Conservation (phyloP, 257 asterid genomes). For the Mitragyna speciosa region DNA sequence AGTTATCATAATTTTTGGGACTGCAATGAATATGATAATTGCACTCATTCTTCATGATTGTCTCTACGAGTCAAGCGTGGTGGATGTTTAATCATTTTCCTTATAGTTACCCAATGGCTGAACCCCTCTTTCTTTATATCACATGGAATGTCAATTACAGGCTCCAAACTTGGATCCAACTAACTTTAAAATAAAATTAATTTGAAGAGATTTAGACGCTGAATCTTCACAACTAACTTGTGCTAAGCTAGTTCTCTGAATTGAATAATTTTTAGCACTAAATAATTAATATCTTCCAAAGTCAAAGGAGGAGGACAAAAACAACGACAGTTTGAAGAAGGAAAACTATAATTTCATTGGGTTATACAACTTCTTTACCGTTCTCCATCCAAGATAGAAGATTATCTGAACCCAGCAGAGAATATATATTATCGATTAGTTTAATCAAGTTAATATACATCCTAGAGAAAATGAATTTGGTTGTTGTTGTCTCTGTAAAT, state of each 20-base stretch:
- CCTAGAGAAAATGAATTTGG: neutral
- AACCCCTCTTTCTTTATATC: neutral
- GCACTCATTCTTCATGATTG: neutral
- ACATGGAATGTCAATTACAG: neutral
- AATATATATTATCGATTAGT: conserved; percentile 8
- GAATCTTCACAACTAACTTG: neutral
- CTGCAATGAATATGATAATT: neutral
- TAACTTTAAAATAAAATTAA: neutral
- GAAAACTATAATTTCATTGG: neutral
- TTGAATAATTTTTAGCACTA: neutral
- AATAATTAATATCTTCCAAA: neutral
- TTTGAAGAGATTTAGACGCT: neutral
- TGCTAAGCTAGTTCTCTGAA: neutral
- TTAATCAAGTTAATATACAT: neutral
- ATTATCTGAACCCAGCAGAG: neutral
- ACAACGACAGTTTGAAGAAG: neutral
- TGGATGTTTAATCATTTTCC: neutral
- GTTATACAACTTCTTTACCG: neutral
- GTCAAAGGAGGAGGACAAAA: neutral
- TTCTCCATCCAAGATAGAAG: neutral
- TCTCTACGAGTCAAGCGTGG: neutral
- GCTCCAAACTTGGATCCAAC: neutral
- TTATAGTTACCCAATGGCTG: neutral
- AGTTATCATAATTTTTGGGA: neutral
- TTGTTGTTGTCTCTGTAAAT: neutral